Evolutionary conservation across 2,329 filamentous ascomycete genomes (phyloP).

Genomic region (Triangularia verruculosa): DNA sequence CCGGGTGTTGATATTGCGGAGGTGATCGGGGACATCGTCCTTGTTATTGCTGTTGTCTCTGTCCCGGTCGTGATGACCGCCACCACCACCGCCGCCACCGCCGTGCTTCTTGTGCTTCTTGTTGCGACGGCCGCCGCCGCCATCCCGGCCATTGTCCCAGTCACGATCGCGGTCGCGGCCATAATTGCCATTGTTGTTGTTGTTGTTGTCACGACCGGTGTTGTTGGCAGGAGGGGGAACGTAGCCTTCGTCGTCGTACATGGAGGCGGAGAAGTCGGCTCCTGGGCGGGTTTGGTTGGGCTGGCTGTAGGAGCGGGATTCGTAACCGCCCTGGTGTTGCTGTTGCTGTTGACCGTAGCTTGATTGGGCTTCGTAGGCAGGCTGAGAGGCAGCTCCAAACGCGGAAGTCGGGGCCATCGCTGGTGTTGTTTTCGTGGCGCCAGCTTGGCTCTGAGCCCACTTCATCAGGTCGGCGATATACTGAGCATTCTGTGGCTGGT

Average conservation of each 20-base stretch:
- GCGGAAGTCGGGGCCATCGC: not conserved
- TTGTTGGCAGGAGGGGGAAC: not conserved
- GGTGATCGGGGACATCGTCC: constrained; percentile 31
- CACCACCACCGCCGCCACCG: constrained; percentile 33
- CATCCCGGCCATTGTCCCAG: constrained; percentile 14
- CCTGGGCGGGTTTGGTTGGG: constrained; percentile 6
- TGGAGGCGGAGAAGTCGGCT: constrained; percentile 1
- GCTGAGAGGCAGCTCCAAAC: not conserved
- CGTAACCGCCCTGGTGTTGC: constrained; percentile 6
- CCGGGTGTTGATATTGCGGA: constrained; percentile 51
- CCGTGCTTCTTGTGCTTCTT: constrained; percentile 26
- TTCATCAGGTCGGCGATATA: constrained; percentile 23
- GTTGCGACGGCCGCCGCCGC: constrained; percentile 23
- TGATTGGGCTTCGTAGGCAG: not conserved
- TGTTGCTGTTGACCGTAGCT: not conserved
- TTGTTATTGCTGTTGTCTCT: constrained; percentile 26
- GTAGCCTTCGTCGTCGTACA: constrained; percentile 18
- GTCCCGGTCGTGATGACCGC: constrained; percentile 32
- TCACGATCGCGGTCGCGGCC: constrained; percentile 15
- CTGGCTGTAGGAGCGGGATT: not conserved
- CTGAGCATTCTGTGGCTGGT: constrained; percentile 19
- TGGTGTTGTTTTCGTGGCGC: not conserved
- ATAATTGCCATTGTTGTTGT: not conserved
- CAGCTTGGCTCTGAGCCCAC: constrained; percentile 17
- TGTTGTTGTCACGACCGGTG: constrained; percentile 16